Evolutionary conservation across 805 yeast genomes (phyloP), one percentile per base, ranked within the genome.

Genomic region (Saturnispora serradocipensis): DNA sequence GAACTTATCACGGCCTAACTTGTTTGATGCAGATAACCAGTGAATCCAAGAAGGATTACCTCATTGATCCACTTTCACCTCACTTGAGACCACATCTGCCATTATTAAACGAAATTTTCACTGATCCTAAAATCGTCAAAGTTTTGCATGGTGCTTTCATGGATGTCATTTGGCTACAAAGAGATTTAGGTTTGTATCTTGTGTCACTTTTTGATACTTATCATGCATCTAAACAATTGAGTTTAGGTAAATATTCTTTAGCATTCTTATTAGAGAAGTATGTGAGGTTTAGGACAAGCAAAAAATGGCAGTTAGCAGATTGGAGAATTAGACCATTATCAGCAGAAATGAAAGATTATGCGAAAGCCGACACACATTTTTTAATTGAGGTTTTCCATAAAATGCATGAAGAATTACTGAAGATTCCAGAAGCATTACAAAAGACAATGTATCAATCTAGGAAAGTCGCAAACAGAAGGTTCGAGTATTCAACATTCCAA

Each of bases 81-180:
- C 48, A 52, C 10, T 73, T 93, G 35, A 72, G 97, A 52, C 87
- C 85, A 39, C 86, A 87, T 54, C 70, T 93, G 46, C 70, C 75
- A 46, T 67, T 67, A 0, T 69, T 93, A 51, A 93, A 93, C 68
- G 72, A 70, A 43, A 78, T 91, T 1, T 88, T 91, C 57, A 77
- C 97, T 2, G 72, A 93, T 66, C 97, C 98, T 0, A 58, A 68
- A 5, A 82, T 91, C 32, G 72, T 88, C 28, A 93, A 93, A 63
- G 95, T 93, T 1, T 81, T 93, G 58, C 99, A 93, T 66, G 99
- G 99, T 54, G 96, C 99, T 0, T 83, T 80, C 59, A 89, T 88
- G 96, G 99, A 93, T 72, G 86, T 93, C 4, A 82, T 88, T 44
- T 93, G 99, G 99, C 72, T 93, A 35, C 99, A 93, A 70, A 75